Conservation (phyloP, 345 rosid species). For the Eucalyptus lansdowneana region DNA sequence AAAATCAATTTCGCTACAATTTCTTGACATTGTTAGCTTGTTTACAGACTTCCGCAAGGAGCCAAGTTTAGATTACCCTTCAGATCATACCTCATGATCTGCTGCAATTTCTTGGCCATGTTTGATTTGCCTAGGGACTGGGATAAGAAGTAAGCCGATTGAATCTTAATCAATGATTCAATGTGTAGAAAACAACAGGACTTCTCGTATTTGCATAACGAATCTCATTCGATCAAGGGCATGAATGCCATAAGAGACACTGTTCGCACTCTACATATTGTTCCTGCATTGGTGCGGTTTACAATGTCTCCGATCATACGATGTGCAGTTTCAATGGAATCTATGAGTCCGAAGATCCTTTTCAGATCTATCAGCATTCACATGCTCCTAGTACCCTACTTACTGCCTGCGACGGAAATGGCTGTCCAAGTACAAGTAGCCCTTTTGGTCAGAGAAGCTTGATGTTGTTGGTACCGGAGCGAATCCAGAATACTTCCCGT, state of each 20-base stretch:
- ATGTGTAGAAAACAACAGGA: no score
- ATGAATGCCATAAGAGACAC: not conserved
- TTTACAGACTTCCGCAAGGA: no score
- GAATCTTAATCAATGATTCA: no score
- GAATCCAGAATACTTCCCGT: constrained; percentile 18
- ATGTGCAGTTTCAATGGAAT: not conserved
- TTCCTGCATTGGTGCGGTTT: not conserved
- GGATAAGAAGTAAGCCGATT: no score
- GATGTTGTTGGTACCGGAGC: not conserved
- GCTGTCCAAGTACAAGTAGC: constrained; percentile 1
- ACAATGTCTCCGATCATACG: not conserved
- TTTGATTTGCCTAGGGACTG: no score
- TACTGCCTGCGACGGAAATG: not conserved
- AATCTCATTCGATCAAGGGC: not conserved
- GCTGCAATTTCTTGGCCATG: no score
- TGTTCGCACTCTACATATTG: not conserved
- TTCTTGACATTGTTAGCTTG: no score
- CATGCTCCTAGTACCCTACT: not conserved
- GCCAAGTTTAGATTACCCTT: no score
- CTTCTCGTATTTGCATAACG: no score
- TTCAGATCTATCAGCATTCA: not conserved
- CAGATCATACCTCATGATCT: no score
- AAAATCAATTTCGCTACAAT: no score
- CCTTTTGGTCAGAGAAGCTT: constrained; percentile 2
- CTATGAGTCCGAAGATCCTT: not conserved